phyloP scores from a whole-genome alignment of 2,329 filamentous ascomycete species.

The Penicillium paneum region DNA sequence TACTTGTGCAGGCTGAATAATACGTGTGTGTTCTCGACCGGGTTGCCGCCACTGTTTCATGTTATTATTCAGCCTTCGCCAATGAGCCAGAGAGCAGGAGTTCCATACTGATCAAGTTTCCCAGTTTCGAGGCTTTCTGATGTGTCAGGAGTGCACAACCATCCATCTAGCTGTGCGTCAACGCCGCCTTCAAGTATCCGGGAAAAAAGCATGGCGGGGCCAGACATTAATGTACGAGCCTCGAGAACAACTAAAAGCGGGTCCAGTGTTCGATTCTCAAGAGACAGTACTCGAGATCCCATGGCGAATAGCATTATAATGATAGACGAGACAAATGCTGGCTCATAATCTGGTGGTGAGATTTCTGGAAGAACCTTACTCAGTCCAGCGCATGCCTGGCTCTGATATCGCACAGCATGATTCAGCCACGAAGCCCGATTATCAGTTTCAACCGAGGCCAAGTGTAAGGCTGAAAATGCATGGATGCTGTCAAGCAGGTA shows the following conservation, averaged over 20 bases:
- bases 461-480: constrained; percentile 45
- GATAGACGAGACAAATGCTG: constrained; percentile 41
- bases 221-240: constrained; percentile 30
- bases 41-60: not conserved
- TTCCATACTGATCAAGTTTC: constrained; percentile 3
- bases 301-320: constrained; percentile 40
- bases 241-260: constrained; percentile 29
- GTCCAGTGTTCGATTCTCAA: constrained; percentile 23
- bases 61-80: not conserved
- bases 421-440: constrained; percentile 33
- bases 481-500: constrained; percentile 47
- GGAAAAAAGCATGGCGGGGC: constrained; percentile 30
- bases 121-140: constrained; percentile 8
- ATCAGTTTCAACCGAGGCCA: constrained; percentile 38
- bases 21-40: constrained; percentile 1
- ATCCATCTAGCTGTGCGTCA: constrained; percentile 25
- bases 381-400: constrained; percentile 33
- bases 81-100: no score
- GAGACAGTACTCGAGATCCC: constrained; percentile 30
- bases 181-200: constrained; percentile 23
- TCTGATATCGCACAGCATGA: constrained; percentile 38
- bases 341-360: constrained; percentile 42
- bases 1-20: constrained; percentile 21
- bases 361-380: constrained; percentile 37
- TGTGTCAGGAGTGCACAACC: constrained; percentile 20